Evolutionary conservation across 108 stramenopile genomes (phyloP).

Genomic region (Cyclotella baltica): DNA sequence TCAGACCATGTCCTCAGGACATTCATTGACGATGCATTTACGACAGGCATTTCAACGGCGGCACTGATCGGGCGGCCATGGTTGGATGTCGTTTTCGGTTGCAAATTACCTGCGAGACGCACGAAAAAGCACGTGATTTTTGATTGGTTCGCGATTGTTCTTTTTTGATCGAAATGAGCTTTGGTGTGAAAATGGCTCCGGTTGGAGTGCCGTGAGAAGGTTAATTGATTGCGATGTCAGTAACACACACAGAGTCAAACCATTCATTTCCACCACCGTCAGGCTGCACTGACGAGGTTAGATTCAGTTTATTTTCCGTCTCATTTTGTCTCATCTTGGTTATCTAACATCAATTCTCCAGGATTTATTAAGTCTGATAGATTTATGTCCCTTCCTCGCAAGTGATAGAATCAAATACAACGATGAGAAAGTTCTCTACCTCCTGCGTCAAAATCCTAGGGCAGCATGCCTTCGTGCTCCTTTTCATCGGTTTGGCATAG

Average conservation of each 20-base stretch:
- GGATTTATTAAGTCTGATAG: conserved; percentile 33
- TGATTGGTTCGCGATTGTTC: no score
- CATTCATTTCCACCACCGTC: neutral
- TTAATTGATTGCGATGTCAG: neutral
- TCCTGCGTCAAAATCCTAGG: conserved; percentile 27
- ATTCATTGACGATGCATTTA: no score
- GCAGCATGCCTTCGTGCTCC: conserved; percentile 22
- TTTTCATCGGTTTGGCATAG: conserved; percentile 42
- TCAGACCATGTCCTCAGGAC: conserved; percentile 34
- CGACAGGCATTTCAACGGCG: no score
- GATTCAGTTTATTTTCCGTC: neutral
- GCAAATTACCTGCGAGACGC: no score
- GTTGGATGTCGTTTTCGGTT: no score
- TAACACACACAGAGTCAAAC: neutral
- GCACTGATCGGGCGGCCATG: no score
- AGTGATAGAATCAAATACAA: conserved; percentile 33
- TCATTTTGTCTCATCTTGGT: neutral
- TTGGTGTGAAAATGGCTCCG: no score
- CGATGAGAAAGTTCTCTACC: conserved; percentile 24
- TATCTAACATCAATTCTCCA: neutral
- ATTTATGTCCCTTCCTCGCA: conserved; percentile 48
- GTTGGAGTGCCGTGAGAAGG: no score
- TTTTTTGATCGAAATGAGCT: no score
- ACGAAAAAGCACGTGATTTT: no score
- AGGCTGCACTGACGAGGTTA: neutral